Evolutionary conservation across 1,284 basidiomycete genomes (phyloP).

Genomic region (Ustilago sp.): DNA sequence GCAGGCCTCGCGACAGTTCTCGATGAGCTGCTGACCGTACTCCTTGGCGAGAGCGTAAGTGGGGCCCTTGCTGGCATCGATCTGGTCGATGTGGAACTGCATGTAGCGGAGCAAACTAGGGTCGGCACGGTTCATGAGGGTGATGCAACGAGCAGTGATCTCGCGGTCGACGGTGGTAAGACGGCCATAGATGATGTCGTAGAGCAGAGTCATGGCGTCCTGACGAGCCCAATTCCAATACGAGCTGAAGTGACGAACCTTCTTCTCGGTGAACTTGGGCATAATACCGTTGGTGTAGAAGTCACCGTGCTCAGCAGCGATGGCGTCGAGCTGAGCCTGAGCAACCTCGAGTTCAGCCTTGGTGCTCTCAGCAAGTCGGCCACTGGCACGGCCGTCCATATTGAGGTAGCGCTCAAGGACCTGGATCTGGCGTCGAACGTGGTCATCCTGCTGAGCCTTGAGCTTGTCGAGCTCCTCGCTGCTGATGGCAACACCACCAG

Average conservation of each 20-base stretch:
- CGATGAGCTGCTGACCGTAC: conserved; percentile 94
- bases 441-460: conserved; percentile 90
- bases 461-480: conserved; percentile 98
- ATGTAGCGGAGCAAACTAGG: conserved; percentile 77
- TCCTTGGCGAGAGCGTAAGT: conserved; percentile 94
- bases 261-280: conserved; percentile 91
- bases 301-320: conserved; percentile 90
- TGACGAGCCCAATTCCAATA: conserved; percentile 99
- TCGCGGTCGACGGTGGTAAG: conserved; percentile 85
- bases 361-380: conserved; percentile 87
- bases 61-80: conserved; percentile 81
- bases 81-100: conserved; percentile 91
- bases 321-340: conserved; percentile 88
- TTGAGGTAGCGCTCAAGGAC: conserved; percentile 95
- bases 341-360: conserved; percentile 80
- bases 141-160: conserved; percentile 80
- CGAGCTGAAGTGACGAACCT: conserved; percentile 97
- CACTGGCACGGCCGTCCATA: conserved; percentile 89
- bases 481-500: conserved; percentile 79
- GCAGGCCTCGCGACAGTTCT: conserved; percentile 89
- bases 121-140: conserved; percentile 96
- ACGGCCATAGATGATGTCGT: conserved; percentile 79
- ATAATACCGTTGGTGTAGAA: conserved; percentile 93
- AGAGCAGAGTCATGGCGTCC: conserved; percentile 93
- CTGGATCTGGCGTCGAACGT: conserved; percentile 92